These are phyloP conservation scores for Schoenoplectus triqueter DNA, from an alignment of 202 grass and related monocot species.

Conservation along the genomic window DNA sequence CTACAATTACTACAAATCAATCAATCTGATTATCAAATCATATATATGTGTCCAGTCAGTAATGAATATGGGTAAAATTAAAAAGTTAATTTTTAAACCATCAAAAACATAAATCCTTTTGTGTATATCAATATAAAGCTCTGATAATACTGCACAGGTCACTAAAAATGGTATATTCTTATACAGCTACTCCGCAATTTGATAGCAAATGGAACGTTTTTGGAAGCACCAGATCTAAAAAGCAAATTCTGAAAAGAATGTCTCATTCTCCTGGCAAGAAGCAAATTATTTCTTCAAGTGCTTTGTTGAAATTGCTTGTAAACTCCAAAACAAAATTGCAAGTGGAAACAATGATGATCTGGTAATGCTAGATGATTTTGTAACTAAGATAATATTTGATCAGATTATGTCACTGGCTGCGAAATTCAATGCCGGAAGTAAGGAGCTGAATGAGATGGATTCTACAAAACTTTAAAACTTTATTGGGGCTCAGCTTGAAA, in stretches of 20 bases:
- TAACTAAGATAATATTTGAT: conserved; percentile 53
- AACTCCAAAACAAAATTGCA: conserved; percentile 41
- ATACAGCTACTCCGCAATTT: conserved; percentile 61
- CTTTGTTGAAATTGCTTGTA: conserved; percentile 59
- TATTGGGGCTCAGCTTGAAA: conserved; percentile 55
- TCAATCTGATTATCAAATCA: too few relatives aligned
- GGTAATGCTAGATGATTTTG: conserved; percentile 39
- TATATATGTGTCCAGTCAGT: too few relatives aligned
- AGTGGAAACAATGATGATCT: conserved; percentile 42
- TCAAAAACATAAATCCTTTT: too few relatives aligned
- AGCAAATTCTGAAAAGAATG: conserved; percentile 48
- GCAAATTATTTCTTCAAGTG: conserved; percentile 51
- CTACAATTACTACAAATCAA: too few relatives aligned
- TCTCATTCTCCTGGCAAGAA: conserved; percentile 56
- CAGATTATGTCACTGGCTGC: conserved; percentile 50
- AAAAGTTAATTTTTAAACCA: too few relatives aligned
- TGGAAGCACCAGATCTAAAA: conserved; percentile 48
- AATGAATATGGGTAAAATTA: too few relatives aligned
- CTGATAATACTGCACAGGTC: conserved; percentile 64
- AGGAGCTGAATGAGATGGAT: conserved; percentile 26
- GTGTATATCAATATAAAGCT: conserved; percentile 45
- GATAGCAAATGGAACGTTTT: conserved; percentile 33
- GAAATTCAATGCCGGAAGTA: conserved; percentile 40
- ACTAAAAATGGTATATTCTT: conserved; percentile 41
- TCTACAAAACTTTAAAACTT: conserved; percentile 46